Evolutionary conservation across 192 early-diverging fungal species (phyloP).

Genomic region (Entophlyctis helioformis): DNA sequence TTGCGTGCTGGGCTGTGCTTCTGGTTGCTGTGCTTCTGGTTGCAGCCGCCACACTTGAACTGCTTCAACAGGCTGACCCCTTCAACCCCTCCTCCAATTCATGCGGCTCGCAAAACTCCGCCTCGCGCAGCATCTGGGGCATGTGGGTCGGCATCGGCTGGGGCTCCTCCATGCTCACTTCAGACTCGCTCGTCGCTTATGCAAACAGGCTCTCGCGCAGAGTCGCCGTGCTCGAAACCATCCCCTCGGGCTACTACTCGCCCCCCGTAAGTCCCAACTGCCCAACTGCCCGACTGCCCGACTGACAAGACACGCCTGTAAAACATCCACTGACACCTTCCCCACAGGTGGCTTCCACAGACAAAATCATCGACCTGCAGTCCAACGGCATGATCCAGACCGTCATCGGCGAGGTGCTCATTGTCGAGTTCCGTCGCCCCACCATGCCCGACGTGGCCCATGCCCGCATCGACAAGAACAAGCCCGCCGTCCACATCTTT

Average conservation of each 20-base stretch:
- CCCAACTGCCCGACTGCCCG: too few relatives aligned
- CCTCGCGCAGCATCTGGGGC: too few relatives aligned
- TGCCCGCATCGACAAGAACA: background rate
- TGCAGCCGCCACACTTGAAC: too few relatives aligned
- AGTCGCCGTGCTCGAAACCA: background rate
- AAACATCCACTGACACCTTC: too few relatives aligned
- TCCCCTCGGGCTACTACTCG: background rate
- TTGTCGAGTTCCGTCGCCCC: constrained; percentile 4
- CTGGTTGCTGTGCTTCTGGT: too few relatives aligned
- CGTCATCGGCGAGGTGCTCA: background rate
- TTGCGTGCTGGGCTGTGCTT: too few relatives aligned
- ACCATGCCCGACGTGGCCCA: constrained; percentile 4
- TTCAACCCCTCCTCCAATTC: too few relatives aligned
- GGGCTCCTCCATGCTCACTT: constrained; percentile 14
- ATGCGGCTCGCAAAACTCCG: too few relatives aligned
- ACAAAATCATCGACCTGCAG: background rate
- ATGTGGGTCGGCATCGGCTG: constrained; percentile 10
- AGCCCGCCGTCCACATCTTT: constrained; percentile 9
- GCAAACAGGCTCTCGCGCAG: background rate
- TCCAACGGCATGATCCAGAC: background rate
- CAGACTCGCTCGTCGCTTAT: constrained; percentile 11
- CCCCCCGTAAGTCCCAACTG: too few relatives aligned
- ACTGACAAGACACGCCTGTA: too few relatives aligned
- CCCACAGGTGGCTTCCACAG: background rate
- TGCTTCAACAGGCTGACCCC: too few relatives aligned